These are phyloP conservation scores for Leccinellum rugosiceps DNA, from an alignment of 768 basidiomycete species.

Conservation along the genomic window DNA sequence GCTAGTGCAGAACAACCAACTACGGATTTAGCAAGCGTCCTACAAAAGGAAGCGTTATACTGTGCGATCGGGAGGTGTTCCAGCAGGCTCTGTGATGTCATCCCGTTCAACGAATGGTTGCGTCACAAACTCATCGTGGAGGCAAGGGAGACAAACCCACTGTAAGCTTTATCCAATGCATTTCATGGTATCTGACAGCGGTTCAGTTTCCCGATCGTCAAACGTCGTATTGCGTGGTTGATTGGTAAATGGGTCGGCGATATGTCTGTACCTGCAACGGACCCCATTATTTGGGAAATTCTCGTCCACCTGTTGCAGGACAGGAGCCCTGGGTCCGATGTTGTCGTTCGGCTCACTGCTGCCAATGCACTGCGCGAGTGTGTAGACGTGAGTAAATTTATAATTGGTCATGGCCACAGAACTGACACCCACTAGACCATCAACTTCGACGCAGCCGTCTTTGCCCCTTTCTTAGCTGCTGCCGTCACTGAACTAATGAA, in stretches of 20 bases:
- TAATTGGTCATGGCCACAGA: background rate
- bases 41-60: slow-evolving; percentile 85
- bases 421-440: slow-evolving; percentile 45
- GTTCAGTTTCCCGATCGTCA: slow-evolving; percentile 81
- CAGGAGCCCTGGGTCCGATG: slow-evolving; percentile 66
- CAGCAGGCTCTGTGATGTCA: slow-evolving; percentile 51
- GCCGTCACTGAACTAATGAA: slow-evolving; percentile 64
- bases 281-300: slow-evolving; percentile 74
- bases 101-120: slow-evolving; percentile 74
- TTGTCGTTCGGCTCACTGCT: slow-evolving; percentile 84
- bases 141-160: slow-evolving; percentile 54
- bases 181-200: slow-evolving; percentile 7
- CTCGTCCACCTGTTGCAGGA: slow-evolving; percentile 74
- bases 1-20: slow-evolving; percentile 41
- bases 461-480: slow-evolving; percentile 65
- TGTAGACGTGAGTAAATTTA: slow-evolving; percentile 65
- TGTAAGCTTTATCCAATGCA: slow-evolving; percentile 36
- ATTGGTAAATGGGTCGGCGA: slow-evolving; percentile 87
- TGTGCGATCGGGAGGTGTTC: slow-evolving; percentile 88
- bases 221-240: slow-evolving; percentile 93
- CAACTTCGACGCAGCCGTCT: slow-evolving; percentile 57
- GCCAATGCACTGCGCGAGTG: slow-evolving; percentile 78
- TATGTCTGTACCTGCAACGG: slow-evolving; percentile 54
- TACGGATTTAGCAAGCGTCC: slow-evolving; percentile 51
- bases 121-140: slow-evolving; percentile 56